Conservation (phyloP, 805 yeast genomes). For the Metschnikowia kunwiensis region DNA sequence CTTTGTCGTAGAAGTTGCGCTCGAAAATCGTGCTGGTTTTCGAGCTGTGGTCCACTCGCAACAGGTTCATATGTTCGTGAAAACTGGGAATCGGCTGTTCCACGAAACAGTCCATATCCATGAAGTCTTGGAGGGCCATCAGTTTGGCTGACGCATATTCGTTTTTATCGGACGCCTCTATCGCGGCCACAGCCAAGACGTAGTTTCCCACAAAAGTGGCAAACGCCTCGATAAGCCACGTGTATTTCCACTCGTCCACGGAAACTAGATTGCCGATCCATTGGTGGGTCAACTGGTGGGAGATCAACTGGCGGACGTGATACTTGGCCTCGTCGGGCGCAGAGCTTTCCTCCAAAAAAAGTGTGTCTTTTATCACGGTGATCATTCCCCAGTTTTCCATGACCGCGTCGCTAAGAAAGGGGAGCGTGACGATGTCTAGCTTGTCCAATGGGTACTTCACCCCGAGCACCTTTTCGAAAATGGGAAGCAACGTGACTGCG, state of each 20-base stretch:
- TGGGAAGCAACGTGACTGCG: slow-evolving; percentile 46
- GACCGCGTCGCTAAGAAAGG: slow-evolving; percentile 72
- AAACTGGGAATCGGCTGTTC: slow-evolving; percentile 32
- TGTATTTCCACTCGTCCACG: slow-evolving; percentile 62
- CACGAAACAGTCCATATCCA: slow-evolving; percentile 35
- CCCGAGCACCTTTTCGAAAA: slow-evolving; percentile 44
- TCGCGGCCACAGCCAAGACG: slow-evolving; percentile 25
- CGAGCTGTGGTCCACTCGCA: slow-evolving; percentile 21
- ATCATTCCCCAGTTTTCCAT: slow-evolving; percentile 79
- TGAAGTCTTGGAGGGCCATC: slow-evolving; percentile 25
- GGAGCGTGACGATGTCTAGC: slow-evolving; percentile 65
- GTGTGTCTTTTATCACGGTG: slow-evolving; percentile 53
- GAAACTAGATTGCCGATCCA: slow-evolving; percentile 72
- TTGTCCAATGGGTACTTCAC: slow-evolving; percentile 56
- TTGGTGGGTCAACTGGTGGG: slow-evolving; percentile 76
- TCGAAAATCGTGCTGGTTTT: slow-evolving; percentile 49
- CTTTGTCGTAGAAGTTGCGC: slow-evolving; percentile 54
- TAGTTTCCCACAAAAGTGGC: slow-evolving; percentile 70
- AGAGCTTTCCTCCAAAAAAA: slow-evolving; percentile 23
- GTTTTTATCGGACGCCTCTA: slow-evolving; percentile 14
- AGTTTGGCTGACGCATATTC: slow-evolving; percentile 15
- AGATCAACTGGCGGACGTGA: slow-evolving; percentile 52
- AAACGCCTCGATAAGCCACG: slow-evolving; percentile 77
- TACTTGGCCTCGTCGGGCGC: slow-evolving; percentile 24
- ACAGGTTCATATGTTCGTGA: slow-evolving; percentile 28